Evolutionary conservation across 129 eudicot genomes (phyloP), one percentile per base, ranked within the genome.

Genomic region (Lactuca sativa): DNA sequence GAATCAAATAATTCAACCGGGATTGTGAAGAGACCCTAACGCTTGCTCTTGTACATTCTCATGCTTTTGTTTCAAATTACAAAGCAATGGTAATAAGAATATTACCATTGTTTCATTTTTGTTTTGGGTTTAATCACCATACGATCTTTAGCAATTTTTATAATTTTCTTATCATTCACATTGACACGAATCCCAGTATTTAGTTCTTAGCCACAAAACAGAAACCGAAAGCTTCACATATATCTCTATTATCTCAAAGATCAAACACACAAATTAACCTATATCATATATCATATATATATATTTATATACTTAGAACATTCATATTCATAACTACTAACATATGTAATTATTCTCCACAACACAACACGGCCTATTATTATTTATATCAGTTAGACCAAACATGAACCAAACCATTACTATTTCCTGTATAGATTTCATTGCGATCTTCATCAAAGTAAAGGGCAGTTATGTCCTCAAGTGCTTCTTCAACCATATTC

Each of bases 341-440:
- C 11, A 31, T 44, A 8, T 38, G 53, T 41, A 63, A 10, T 61
- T 17, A 36, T 25, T 10, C 18, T 40, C 48, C 13, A 33, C 30
- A 1, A 13, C 4, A 25, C 30, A 25, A 25, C 30, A 25, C 30
- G 2, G 2, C 30, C 30, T 25, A 25, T 25, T 25, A 25, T 13
- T 4, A 38, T 21, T 47, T 5, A 14, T 7, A 10, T 41, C 71
- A 82, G 77, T 78, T 82, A 64, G 83, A 82, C 86, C 83, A 82
- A 41, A 78, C 86, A 70, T 82, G 86, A 56, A 82, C 83, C 61
- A 82, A 71, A 36, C 86, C 86, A 15, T 74, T 75, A 38, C 72
- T 58, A 38, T 82, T 75, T 30, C 86, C 86, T 4, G 86, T 82
- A 70, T 82, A 82, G 25, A 82, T 82, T 59, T 82, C 86, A 60